Evolutionary conservation across 345 rosid genomes (phyloP).

Genomic region (Corchorus capsularis): DNA sequence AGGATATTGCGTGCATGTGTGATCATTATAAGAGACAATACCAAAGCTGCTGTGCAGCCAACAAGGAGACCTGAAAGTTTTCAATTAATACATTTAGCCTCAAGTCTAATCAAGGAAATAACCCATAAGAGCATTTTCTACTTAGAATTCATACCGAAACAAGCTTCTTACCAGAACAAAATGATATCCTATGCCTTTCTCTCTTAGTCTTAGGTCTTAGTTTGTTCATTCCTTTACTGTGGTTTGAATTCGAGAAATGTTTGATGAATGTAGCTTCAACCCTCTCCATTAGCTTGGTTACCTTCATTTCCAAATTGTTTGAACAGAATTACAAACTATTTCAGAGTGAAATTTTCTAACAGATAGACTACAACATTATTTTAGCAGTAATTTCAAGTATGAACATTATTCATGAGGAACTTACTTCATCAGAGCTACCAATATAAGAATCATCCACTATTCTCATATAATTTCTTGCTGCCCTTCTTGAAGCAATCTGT

Average conservation of each 20-base stretch:
- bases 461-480: conserved; percentile 53
- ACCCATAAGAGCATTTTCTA: no score
- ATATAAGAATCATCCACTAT: conserved; percentile 67
- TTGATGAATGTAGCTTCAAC: conserved; percentile 65
- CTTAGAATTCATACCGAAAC: not conserved
- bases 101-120: no score
- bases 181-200: conserved; percentile 60
- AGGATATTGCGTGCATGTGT: not conserved
- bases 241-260: conserved; percentile 58
- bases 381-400: no score
- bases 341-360: no score
- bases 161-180: conserved; percentile 44
- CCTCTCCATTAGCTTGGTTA: conserved; percentile 52
- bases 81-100: conserved; percentile 10
- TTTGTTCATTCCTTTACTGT: conserved; percentile 55
- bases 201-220: conserved; percentile 57
- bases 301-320: conserved; percentile 25
- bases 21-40: conserved; percentile 47
- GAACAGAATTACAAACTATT: no score
- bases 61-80: conserved; percentile 48
- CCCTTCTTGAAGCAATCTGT: conserved; percentile 50
- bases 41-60: conserved; percentile 58
- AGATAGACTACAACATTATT: no score
- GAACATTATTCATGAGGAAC: not conserved
- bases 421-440: conserved; percentile 66